Percentiles rank a stretch among this genome's conserved stretches.
Evolutionary conservation across 2,329 filamentous ascomycete genomes (phyloP).

Genomic region (Thielaviopsis ethacetica): DNA sequence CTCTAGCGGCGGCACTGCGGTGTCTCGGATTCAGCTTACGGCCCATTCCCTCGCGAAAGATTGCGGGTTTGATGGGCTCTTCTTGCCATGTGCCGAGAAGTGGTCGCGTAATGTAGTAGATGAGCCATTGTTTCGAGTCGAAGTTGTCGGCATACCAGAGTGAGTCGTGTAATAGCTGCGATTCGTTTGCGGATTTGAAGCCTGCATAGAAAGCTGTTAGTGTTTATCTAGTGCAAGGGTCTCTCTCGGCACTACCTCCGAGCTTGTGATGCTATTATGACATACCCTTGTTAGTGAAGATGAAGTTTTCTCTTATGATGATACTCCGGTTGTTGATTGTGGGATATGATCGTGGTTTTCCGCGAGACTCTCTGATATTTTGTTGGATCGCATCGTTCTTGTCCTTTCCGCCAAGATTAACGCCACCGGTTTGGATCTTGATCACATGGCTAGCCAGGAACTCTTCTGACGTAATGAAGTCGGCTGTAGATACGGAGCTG

Average conservation of each 20-base stretch:
- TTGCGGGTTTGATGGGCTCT: slow-evolving; percentile 51
- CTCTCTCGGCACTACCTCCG: too few species aligned
- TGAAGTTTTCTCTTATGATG: slow-evolving; percentile 79
- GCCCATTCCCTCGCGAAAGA: slow-evolving; percentile 31
- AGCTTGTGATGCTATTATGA: slow-evolving; percentile 1
- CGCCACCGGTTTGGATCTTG: slow-evolving; percentile 49
- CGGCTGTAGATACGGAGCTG: slow-evolving; percentile 65
- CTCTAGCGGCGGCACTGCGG: slow-evolving; percentile 12
- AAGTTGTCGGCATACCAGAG: slow-evolving; percentile 82
- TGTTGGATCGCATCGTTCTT: slow-evolving; percentile 21
- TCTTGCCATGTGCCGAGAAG: slow-evolving; percentile 73
- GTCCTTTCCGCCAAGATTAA: slow-evolving; percentile 38
- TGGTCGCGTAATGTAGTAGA: slow-evolving; percentile 89
- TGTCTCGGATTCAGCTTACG: slow-evolving; percentile 18
- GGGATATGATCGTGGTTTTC: slow-evolving; percentile 85
- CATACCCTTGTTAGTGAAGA: slow-evolving; percentile 92
- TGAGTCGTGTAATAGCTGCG: slow-evolving; percentile 66
- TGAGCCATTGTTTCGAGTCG: slow-evolving; percentile 83
- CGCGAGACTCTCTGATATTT: slow-evolving; percentile 69
- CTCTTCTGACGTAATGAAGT: slow-evolving; percentile 78
- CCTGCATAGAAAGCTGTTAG: slow-evolving; percentile 31
- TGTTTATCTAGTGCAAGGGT: too few species aligned
- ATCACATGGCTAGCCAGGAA: slow-evolving; percentile 95
- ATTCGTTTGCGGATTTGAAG: slow-evolving; percentile 82
- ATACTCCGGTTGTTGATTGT: slow-evolving; percentile 88